Base-by-base conservation (phyloP, 2,329 filamentous ascomycete genomes). In the Pseudophaeomoniella oleicola region DNA sequence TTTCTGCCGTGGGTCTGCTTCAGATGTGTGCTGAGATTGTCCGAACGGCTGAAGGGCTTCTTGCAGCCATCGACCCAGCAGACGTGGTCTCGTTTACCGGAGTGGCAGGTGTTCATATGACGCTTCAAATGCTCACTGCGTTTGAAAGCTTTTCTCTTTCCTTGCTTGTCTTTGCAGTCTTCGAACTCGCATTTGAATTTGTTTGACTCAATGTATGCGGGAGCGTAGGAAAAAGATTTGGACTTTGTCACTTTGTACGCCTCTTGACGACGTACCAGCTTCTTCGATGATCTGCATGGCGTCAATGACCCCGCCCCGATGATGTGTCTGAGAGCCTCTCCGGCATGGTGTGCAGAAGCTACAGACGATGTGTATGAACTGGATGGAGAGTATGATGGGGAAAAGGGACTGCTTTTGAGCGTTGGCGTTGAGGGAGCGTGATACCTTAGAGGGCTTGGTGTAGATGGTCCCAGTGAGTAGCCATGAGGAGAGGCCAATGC, bases 41-140 rank as follows among this genome's bases (percentile, higher is more conserved):
- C 61, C 16, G 57, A 63, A 32, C 60, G 50, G 3, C 57, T 59
- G 42, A 64, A 64, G 2, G 53, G 53, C 5, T 32, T 41, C 33
- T 57, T 53, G 40, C 60, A 63, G 6, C 54, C 59, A 2, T 58
- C 56, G 2, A 61, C 58, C 60, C 59, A 63, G 41, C 60, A 63
- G 31, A 41, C 30, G 12, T 34, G 33, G 4, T 30, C 18, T n/a
- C 30, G 16, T 46, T 59, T 60, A 35, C 61, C 57, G 39, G 59
- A 57, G 19, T 60, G 62, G 38, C 66, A 63, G 12, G 56, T 65
- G 47, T 58, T 62, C 51, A 62, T 59, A 44, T 69, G 65, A 9
- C 64, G 51, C 50, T 66, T 65, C 13, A 67, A 49, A 39, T 67
- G 64, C 42, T 68, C 64, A 40, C 64, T 60, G 34, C 65, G 50